Evolutionary conservation across 1,139 yeast species (phyloP), one percentile per base, ranked within the genome.

Genomic region (Scheffersomyces lignicola): DNA sequence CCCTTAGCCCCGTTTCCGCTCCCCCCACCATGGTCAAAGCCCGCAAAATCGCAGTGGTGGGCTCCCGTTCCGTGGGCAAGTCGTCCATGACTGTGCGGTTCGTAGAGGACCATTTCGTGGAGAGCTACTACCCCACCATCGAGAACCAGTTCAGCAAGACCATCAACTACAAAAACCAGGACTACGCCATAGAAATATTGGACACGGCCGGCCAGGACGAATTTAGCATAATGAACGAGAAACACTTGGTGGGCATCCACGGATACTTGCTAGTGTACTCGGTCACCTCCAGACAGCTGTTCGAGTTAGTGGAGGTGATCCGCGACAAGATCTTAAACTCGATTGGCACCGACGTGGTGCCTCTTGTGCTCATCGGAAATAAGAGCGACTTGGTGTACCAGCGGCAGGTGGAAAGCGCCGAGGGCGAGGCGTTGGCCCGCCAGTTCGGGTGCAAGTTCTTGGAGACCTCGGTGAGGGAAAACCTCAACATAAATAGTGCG

Each of bases 181-280:
- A 83, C 38, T 88, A 84, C 54, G 84, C 85, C 38, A 78, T 92
- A 18, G 96, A 89, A 56, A 85, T 89, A 40, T 69, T 89, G 45
- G 97, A 89, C 55, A 89, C 97, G 0, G 96, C 96, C 1, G 97
- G 97, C n/a, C 92, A 83, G 65, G 96, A 89, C 59, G 96, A 89
- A 65, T 86, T 83, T 56, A 79, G 88, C 41, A 81, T 87, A 49
- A 78, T 89, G 67, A 85, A 81, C 54, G 92, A 86, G 58, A 85
- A 86, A 52, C 85, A 87, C 44, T 65, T 87, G 37, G 84, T 86
- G 36, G 95, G 95, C 11, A 80, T 85, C 35, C 95, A 87, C 54
- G 97, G 96, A 2, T 86, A 85, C 56, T 69, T 89, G 41, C 66
- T 89, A 31, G 87, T 88, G 25, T 89, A 86, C 61, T 83, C 94